These are phyloP conservation scores for Oxytropis ochrocephala DNA, from an alignment of 306 rosid genomes.

Conservation along the genomic window DNA sequence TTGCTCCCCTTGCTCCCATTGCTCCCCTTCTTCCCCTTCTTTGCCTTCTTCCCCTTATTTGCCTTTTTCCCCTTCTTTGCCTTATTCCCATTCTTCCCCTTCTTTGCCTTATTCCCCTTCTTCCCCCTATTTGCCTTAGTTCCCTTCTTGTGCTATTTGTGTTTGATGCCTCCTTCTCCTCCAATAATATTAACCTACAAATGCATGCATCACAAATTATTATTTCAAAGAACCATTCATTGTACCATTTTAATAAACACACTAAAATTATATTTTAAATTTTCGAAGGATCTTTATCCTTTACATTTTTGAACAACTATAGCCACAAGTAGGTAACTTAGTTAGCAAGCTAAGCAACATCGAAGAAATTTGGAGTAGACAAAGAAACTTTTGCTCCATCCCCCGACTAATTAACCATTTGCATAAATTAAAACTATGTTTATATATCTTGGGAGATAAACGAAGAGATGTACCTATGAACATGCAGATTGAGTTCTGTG, in stretches of 20 bases:
- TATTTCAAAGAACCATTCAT: neutral
- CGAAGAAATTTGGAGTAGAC: too few species aligned
- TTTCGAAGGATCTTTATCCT: neutral
- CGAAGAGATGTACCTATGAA: slow-evolving; percentile 21
- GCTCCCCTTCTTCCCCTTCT: neutral
- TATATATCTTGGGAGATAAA: too few species aligned
- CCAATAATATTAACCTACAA: neutral
- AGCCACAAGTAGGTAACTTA: too few species aligned
- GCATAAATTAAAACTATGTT: too few species aligned
- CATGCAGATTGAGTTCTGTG: slow-evolving; percentile 29
- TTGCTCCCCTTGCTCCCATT: too few species aligned
- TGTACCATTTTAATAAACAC: neutral
- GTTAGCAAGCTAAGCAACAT: too few species aligned
- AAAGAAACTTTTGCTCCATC: too few species aligned
- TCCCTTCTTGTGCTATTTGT: slow-evolving; percentile 42
- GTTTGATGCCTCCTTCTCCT: neutral
- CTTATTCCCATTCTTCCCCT: too few species aligned
- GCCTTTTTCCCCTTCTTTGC: too few species aligned
- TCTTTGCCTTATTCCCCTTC: neutral
- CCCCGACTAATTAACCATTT: too few species aligned
- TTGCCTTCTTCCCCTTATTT: neutral
- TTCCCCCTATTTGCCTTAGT: neutral
- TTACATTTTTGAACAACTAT: too few species aligned
- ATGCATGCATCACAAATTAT: neutral
- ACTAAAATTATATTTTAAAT: neutral